Evolutionary conservation across 1,284 basidiomycete species (phyloP).

Genomic region (Takashimella koratensis): DNA sequence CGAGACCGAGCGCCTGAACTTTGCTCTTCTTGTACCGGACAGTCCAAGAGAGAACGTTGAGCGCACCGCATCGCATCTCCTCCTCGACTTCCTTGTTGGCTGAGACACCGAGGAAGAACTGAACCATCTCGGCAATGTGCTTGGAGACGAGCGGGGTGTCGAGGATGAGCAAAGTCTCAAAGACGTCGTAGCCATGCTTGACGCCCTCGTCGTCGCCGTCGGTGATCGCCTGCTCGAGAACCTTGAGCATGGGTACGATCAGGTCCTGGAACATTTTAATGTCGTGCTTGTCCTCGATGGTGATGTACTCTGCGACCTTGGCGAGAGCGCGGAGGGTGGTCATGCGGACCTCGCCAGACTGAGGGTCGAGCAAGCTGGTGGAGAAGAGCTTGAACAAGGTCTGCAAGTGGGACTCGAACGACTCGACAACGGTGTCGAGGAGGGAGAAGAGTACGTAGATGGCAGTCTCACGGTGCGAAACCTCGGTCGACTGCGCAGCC

Average conservation of each 20-base stretch:
- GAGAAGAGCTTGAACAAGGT: slow-evolving; percentile 81
- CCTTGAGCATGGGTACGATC: slow-evolving; percentile 84
- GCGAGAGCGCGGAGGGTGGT: slow-evolving; percentile 87
- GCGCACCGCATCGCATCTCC: slow-evolving; percentile 81
- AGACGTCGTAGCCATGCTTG: slow-evolving; percentile 88
- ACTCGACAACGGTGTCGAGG: slow-evolving; percentile 86
- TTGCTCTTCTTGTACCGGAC: slow-evolving; percentile 97
- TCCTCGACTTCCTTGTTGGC: slow-evolving; percentile 73
- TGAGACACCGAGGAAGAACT: slow-evolving; percentile 84
- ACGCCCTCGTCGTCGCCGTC: slow-evolving; percentile 74
- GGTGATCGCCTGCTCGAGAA: slow-evolving; percentile 85
- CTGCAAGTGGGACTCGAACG: slow-evolving; percentile 72
- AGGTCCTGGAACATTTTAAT: slow-evolving; percentile 87
- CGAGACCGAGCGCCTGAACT: slow-evolving; percentile 81
- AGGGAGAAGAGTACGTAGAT: slow-evolving; percentile 89
- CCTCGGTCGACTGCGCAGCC: slow-evolving; percentile 66
- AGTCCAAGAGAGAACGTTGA: slow-evolving; percentile 95
- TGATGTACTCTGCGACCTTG: slow-evolving; percentile 90
- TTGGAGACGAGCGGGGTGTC: slow-evolving; percentile 89
- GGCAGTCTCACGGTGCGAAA: slow-evolving; percentile 82
- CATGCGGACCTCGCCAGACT: slow-evolving; percentile 85
- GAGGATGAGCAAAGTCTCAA: slow-evolving; percentile 92
- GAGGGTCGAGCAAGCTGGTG: slow-evolving; percentile 75
- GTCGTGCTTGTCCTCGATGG: slow-evolving; percentile 78
- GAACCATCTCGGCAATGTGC: slow-evolving; percentile 80